Conservation (phyloP, 805 yeast genomes). For the Ogataea minuta region DNA sequence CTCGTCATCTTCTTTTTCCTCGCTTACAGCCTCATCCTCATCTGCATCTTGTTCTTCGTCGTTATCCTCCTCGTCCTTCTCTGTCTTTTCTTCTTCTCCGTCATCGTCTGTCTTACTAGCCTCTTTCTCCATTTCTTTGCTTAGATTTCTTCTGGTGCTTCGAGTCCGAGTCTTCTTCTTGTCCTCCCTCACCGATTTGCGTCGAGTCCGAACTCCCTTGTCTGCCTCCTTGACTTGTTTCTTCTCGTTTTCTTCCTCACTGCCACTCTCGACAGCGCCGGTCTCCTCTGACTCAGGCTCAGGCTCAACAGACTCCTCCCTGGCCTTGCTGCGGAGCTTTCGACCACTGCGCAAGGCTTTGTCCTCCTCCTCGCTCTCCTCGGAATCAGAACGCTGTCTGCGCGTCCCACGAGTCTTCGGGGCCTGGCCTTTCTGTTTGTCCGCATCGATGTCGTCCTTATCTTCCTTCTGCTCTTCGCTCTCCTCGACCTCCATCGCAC, state of each 20-base stretch:
- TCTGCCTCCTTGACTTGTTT: background rate
- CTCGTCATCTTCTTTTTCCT: constrained; percentile 5
- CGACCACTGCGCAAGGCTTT: constrained; percentile 12
- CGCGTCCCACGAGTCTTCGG: constrained; percentile 3
- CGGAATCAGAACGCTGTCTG: constrained; percentile 3
- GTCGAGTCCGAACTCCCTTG: constrained; percentile 2
- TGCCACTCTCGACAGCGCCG: constrained; percentile 2
- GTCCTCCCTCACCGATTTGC: constrained; percentile 4
- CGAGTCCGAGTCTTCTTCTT: constrained; percentile 13
- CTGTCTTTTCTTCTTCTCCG: constrained; percentile 4
- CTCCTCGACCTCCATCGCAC: constrained; percentile 2
- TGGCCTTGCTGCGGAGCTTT: constrained; percentile 11
- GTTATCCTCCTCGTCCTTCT: constrained; percentile 5
- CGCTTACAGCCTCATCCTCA: constrained; percentile 6
- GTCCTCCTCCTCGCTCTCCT: constrained; percentile 8
- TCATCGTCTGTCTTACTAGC: constrained; percentile 4
- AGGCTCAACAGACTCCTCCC: constrained; percentile 12
- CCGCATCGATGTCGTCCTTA: constrained; percentile 1
- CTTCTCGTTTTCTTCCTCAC: constrained; percentile 4
- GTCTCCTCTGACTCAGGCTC: constrained; percentile 2
- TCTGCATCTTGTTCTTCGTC: constrained; percentile 6
- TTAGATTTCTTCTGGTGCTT: constrained; percentile 20
- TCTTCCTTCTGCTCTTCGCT: constrained; percentile 8
- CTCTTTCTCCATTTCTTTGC: constrained; percentile 14
- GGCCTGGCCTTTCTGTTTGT: constrained; percentile 1